These are phyloP conservation scores for Trichosporon asahii DNA, from an alignment of 1,284 basidiomycete genomes.

Conservation along the genomic window DNA sequence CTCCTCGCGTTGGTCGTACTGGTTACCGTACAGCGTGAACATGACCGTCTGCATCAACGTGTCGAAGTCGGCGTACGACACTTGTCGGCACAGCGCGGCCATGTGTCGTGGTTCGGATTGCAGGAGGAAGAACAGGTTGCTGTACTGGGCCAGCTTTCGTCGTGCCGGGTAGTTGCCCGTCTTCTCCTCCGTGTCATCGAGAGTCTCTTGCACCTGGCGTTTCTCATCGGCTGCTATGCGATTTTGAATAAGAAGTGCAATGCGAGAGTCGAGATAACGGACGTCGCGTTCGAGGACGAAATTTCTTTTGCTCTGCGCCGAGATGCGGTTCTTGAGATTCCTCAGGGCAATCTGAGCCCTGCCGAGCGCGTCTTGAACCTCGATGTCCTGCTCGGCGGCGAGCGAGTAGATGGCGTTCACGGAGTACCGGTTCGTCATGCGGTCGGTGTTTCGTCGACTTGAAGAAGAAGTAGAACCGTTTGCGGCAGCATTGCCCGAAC, in stretches of 20 bases:
- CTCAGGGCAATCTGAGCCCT: constrained; percentile 94
- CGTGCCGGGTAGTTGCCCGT: constrained; percentile 84
- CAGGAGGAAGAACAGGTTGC: constrained; percentile 96
- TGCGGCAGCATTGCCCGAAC: neutral
- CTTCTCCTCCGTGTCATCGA: constrained; percentile 84
- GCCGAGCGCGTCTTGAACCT: constrained; percentile 95
- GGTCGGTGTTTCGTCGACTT: constrained; percentile 56
- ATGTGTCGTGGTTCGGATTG: constrained; percentile 97
- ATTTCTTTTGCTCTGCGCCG: constrained; percentile 98
- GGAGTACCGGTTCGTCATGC: constrained; percentile 94
- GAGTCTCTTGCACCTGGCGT: constrained; percentile 86
- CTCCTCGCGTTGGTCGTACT: constrained; percentile 98
- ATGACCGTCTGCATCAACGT: constrained; percentile 99
- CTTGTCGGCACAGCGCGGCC: constrained; percentile 92
- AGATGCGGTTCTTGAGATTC: constrained; percentile 95
- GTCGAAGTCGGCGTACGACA: constrained; percentile 93
- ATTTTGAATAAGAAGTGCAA: constrained; percentile 96
- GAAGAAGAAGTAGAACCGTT: constrained; percentile 12
- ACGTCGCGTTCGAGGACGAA: constrained; percentile 98
- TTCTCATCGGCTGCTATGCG: constrained; percentile 96
- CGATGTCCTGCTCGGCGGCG: constrained; percentile 97
- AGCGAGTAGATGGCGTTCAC: constrained; percentile 95
- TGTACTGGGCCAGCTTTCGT: constrained; percentile 84
- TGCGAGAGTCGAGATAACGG: constrained; percentile 94
- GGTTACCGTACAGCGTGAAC: constrained; percentile 99